Evolutionary conservation across 768 basidiomycete genomes (phyloP), one percentile per base, ranked within the genome.

Genomic region (Termitomyces heimii): DNA sequence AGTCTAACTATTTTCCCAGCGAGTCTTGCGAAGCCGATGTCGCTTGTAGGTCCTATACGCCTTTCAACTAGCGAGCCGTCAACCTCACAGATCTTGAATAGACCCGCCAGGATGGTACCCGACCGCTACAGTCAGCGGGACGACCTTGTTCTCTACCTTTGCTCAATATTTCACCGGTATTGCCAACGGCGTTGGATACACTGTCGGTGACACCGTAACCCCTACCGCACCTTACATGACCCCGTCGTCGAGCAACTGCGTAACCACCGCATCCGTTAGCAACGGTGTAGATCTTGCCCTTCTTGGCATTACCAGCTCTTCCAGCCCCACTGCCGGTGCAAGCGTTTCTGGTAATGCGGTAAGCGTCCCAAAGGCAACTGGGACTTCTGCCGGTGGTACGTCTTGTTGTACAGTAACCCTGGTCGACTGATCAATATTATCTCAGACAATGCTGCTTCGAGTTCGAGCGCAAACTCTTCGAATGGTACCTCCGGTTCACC

Each of bases 101-200:
- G 73, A 77, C 51, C 77, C 77, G 8, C 77, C 77, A 24, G 77
- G 77, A 35, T 77, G 75, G 74, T 77, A 77, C 61, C 75, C 76
- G 46, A 74, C 73, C 9, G 73, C 70, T 42, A 72, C 68, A 9
- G 70, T 70, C 34, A 68, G 65, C 49, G 75, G 74, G 42, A 70
- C 70, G 0, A 72, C 75, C 1, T 55, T 60, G 18, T 78, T 76
- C 67, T 77, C 75, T 12, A 75, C 72, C 14, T 78, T 77, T 48
- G 75, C 75, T 5, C 77, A 78, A 53, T 71, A 67, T 48, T 78
- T 66, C 64, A 78, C 77, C 1, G 76, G 76, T 10, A 66, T 71
- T 8, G 57, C 66, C 0, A 62, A 69, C 49, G 71, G 71, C 14
- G 60, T 65, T 32, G 62, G 68, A 4, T 77, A 74, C 62, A 78